Conservation (phyloP, 345 rosid species). For the Gynandropsis gynandra region DNA sequence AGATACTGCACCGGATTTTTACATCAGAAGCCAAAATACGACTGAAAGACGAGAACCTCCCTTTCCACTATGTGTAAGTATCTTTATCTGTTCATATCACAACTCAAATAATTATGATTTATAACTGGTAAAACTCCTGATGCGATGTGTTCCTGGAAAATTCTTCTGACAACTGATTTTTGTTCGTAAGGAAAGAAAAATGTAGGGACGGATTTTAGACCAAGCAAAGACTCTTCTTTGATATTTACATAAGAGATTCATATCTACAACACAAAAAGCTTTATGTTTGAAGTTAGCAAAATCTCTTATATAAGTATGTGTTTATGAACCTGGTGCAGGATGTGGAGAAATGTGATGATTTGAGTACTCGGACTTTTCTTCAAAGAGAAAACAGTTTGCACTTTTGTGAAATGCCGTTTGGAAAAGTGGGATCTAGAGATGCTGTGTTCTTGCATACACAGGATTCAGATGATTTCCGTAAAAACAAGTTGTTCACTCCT, state of each 20-base stretch:
- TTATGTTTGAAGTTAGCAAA: conserved; percentile 2
- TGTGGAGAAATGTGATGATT: conserved; percentile 25
- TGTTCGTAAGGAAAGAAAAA: too few species aligned
- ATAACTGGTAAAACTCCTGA: too few species aligned
- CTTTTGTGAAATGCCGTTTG: conserved; percentile 22
- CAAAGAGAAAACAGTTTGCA: conserved; percentile 25
- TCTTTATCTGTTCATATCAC: not conserved
- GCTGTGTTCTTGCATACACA: conserved; percentile 26
- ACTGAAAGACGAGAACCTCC: conserved; percentile 24
- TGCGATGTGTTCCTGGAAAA: too few species aligned
- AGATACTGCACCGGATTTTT: conserved; percentile 22
- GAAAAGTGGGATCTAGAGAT: conserved; percentile 27
- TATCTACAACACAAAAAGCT: too few species aligned
- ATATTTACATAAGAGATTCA: too few species aligned
- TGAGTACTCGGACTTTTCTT: conserved; percentile 23
- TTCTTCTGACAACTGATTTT: too few species aligned
- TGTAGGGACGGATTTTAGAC: too few species aligned
- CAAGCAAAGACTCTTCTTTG: too few species aligned
- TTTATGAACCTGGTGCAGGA: conserved; percentile 31
- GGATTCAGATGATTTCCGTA: conserved; percentile 22
- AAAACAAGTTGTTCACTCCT: conserved; percentile 19
- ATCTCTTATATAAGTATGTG: conserved; percentile 14
- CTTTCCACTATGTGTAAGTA: conserved; percentile 36
- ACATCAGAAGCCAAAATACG: conserved; percentile 27
- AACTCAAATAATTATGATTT: too few species aligned